Conservation (phyloP, 176 grass and related monocot genomes). For the Oryza officinalis region DNA sequence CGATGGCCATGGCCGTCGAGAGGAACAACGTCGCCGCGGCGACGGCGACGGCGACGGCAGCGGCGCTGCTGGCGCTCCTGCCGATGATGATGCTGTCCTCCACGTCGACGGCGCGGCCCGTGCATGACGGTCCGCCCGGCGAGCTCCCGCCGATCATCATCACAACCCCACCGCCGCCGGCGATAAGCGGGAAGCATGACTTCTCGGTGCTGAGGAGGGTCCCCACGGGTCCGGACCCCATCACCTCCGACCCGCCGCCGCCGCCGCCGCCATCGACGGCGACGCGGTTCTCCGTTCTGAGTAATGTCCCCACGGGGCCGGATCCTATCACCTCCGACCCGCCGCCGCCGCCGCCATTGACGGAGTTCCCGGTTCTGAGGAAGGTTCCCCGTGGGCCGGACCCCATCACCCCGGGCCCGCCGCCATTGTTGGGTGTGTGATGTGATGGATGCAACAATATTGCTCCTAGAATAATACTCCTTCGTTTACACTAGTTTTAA, state of each 20-base stretch:
- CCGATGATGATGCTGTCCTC: neutral
- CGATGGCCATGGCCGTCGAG: neutral
- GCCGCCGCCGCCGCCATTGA: too few relatives aligned
- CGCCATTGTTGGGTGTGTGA: too few relatives aligned
- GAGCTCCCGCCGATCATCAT: too few relatives aligned
- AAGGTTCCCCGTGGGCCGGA: neutral
- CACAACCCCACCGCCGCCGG: too few relatives aligned
- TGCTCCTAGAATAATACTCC: too few relatives aligned
- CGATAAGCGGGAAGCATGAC: too few relatives aligned
- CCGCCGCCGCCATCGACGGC: too few relatives aligned
- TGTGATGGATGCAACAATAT: too few relatives aligned
- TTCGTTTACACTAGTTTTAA: too few relatives aligned
- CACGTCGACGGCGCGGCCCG: neutral
- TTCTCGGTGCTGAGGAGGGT: neutral
- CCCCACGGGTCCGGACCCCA: neutral
- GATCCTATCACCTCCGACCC: neutral
- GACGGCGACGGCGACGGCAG: neutral
- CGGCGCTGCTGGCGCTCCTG: neutral
- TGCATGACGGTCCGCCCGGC: too few relatives aligned
- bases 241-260: neutral
- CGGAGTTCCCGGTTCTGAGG: neutral
- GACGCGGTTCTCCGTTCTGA: neutral
- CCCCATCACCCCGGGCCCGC: neutral
- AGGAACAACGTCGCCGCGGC: neutral
- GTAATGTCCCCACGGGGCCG: neutral